Evolutionary conservation across 306 rosid genomes (phyloP).

Genomic region (Urtica urens): DNA sequence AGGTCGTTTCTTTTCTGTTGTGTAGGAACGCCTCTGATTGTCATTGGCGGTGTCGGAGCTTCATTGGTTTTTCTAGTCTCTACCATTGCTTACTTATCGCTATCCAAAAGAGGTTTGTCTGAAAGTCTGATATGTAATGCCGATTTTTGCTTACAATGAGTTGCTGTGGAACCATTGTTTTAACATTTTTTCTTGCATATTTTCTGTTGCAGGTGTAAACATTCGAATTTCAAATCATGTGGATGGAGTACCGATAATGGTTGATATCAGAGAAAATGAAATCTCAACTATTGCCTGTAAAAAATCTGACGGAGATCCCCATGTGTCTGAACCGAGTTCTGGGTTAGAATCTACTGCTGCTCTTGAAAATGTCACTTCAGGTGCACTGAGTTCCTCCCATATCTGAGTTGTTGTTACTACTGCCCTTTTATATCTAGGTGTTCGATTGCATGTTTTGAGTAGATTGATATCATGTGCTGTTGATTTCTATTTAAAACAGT

Average conservation of each 20-base stretch:
- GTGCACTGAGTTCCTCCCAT: slow-evolving; percentile 16
- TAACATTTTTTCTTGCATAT: slow-evolving; percentile 1
- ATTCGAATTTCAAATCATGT: slow-evolving; percentile 38
- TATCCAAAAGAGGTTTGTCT: slow-evolving; percentile 46
- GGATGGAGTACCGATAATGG: slow-evolving; percentile 26
- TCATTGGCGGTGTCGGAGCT: slow-evolving; percentile 39
- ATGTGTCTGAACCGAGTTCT: slow-evolving; percentile 18
- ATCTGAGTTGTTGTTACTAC: background rate
- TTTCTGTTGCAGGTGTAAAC: slow-evolving; percentile 33
- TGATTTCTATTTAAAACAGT: background rate
- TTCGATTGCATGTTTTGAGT: background rate
- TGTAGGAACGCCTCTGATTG: slow-evolving; percentile 36
- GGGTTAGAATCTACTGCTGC: slow-evolving; percentile 18
- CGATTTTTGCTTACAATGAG: background rate
- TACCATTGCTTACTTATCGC: slow-evolving; percentile 36
- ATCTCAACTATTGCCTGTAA: slow-evolving; percentile 14
- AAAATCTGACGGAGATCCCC: slow-evolving; percentile 13
- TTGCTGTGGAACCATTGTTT: background rate
- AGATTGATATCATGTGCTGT: background rate
- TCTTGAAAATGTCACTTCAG: slow-evolving; percentile 20
- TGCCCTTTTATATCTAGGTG: background rate
- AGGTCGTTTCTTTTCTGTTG: background rate
- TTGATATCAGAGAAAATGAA: slow-evolving; percentile 12
- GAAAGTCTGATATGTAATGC: background rate
- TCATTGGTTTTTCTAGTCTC: slow-evolving; percentile 45